A percentile compares a stretch with the other conserved stretches of the same genome.
Evolutionary conservation across 768 basidiomycete genomes (phyloP).

Genomic region (Lactarius sp.): DNA sequence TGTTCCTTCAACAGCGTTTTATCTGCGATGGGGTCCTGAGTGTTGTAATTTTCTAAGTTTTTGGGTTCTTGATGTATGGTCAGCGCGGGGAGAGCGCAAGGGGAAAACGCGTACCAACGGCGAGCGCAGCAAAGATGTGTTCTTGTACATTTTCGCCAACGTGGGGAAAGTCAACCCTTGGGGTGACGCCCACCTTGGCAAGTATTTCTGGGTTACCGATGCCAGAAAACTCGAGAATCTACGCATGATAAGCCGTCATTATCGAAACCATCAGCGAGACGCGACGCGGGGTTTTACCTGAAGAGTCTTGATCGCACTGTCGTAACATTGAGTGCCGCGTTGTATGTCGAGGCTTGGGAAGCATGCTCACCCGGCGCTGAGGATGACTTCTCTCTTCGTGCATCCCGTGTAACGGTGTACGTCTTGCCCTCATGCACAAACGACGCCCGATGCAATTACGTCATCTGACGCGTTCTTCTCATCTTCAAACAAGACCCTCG

Average conservation of each 20-base stretch:
- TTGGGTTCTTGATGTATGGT: conserved; percentile 29
- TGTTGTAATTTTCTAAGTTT: conserved; percentile 29
- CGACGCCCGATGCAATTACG: conserved; percentile 34
- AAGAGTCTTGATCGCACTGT: conserved; percentile 37
- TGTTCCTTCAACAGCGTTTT: conserved; percentile 31
- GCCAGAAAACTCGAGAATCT: conserved; percentile 55
- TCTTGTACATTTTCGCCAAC: conserved; percentile 55
- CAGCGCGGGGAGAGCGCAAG: background rate
- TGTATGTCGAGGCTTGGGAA: background rate
- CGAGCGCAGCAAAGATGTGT: conserved; percentile 33
- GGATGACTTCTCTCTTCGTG: conserved; percentile 39
- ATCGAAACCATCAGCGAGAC: background rate
- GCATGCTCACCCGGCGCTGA: conserved; percentile 38
- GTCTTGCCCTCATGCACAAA: conserved; percentile 30
- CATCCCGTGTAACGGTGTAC: conserved; percentile 33
- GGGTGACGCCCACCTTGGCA: conserved; percentile 33
- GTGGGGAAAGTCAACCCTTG: conserved; percentile 39
- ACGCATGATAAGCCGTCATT: conserved; percentile 27
- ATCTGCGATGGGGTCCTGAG: conserved; percentile 33
- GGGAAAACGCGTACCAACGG: conserved; percentile 28
- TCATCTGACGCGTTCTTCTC: conserved; percentile 8
- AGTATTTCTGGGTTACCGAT: conserved; percentile 45
- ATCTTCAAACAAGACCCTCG: conserved; percentile 10
- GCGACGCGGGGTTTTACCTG: background rate
- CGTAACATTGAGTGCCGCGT: background rate